Base-by-base conservation (phyloP, 208 protist species). In the Leishmania turanica region DNA sequence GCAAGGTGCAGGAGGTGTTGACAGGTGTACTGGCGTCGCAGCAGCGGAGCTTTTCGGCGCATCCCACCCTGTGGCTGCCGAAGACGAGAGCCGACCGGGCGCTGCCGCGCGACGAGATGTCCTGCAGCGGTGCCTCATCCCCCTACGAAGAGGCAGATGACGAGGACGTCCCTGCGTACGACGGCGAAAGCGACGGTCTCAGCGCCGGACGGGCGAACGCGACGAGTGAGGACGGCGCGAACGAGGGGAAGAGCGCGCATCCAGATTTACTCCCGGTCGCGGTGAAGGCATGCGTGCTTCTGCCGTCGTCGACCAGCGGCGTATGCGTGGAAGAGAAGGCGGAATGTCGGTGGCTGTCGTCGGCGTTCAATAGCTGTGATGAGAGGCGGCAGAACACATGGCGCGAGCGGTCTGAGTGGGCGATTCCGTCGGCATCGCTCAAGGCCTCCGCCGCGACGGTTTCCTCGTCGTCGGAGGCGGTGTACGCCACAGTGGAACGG, bases 1-100 rank as follows among this genome's bases (percentile, higher is more conserved):
- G 77, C 24, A 78, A n/a, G 54, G 45, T 83, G 47, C 78, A 70
- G 31, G 62, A 69, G 27, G 80, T 80, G n/a, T 69, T 87, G 47
- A 84, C 60, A 24, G 81, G 75, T 66, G 60, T 84, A 9, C 42
- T 89, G 65, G 60, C 64, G 37, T 40, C 77, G 62, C 82, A 84
- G 62, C 64, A 81, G 72, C 75, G 60, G 24, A 81, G 80, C 53
- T 84, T 82, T 42, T 47, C 56, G 37, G 58, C 72, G 1, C 76
- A 87, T 65, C 84, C 84, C 40, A 85, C 82, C 45, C 77, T 85
- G 54, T 85, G 82, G 82, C 62, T 85, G 72, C 82, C 82, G 9
- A 56, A 73, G 31, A 64, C 45, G 51, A 74, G n/a, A n/a, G 40
- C 19, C 9, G 82, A 81, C 19, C 82, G 65, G n/a, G 58, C 81